phyloP scores from a whole-genome alignment of 2,329 filamentous ascomycete species.

The Piedraia hortae region DNA sequence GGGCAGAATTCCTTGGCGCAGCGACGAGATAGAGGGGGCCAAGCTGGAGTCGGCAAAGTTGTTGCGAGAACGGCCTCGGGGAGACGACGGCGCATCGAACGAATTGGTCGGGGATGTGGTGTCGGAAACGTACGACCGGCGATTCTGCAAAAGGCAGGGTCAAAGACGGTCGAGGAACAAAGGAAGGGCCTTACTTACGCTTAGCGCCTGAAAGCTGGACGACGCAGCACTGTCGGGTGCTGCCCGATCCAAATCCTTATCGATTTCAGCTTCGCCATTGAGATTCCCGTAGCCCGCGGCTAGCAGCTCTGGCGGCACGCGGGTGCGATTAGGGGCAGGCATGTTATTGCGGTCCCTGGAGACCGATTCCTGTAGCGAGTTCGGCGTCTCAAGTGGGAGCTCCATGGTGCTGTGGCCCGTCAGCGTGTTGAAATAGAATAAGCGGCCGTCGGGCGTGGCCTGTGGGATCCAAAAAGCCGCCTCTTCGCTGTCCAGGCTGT shows the following conservation, averaged over 20 bases:
- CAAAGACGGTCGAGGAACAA: conserved; percentile 1
- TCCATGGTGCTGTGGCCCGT: conserved; percentile 90
- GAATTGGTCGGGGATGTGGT: conserved; percentile 66
- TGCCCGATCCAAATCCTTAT: conserved; percentile 67
- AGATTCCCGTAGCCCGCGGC: conserved; percentile 44
- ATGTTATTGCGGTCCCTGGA: conserved; percentile 75
- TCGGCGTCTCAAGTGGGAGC: conserved; percentile 71
- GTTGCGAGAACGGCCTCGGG: conserved; percentile 27
- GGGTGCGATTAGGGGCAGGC: conserved; percentile 64
- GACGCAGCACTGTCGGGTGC: conserved; percentile 51
- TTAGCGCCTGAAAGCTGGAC: conserved; percentile 37
- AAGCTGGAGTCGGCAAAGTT: conserved; percentile 23
- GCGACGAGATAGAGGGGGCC: conserved; percentile 19
- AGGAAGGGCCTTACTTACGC: conserved; percentile 24
- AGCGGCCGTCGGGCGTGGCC: conserved; percentile 67
- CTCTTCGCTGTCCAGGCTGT: conserved; percentile 40
- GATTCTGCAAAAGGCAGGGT: conserved; percentile 19
- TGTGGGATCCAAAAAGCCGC: conserved; percentile 98
- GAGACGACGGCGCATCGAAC: conserved; percentile 66
- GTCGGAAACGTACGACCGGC: conserved; percentile 37
- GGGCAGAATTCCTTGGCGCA: conserved; percentile 18
- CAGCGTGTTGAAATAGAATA: conserved; percentile 97
- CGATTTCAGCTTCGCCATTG: conserved; percentile 77
- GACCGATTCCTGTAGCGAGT: conserved; percentile 51
- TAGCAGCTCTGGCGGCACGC: conserved; percentile 76